Evolutionary conservation across 1,284 basidiomycete species (phyloP), one percentile per base, ranked within the genome.

Genomic region (Cryptococcus wingfieldii): DNA sequence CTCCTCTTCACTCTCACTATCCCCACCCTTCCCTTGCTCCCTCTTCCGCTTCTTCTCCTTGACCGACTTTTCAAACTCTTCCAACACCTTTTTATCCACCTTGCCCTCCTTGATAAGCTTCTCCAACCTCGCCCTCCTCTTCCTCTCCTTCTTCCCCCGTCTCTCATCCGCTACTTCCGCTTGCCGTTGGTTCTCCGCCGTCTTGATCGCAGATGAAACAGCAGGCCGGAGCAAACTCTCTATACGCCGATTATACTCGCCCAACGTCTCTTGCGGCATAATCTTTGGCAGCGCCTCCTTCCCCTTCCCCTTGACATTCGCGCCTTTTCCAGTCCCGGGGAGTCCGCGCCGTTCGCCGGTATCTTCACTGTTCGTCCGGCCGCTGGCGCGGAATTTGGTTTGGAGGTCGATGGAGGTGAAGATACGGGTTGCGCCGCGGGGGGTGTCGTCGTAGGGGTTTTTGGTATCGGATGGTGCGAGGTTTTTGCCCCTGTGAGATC

Each of bases 211-310:
- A 46, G 65, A 54, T 19, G 56, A 63, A 16, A 77, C 74, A 8
- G 67, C 69, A 4, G 67, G 67, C 13, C 76, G 62, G 28, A 77
- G 50, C 3, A 69, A 48, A 2, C 65, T 51, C 57, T 77, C 76
- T 8, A 77, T 56, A 28, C 76, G 67, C 9, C 74, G 67, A 60
- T 77, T 77, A 53, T 70, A 77, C 41, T 74, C 74, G 16, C 68
- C 72, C 37, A 77, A 53, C 2, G 63, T 58, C 60, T 70, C 68
- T 41, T 68, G 55, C 2, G 62, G 63, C 45, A 60, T 43, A 38
- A 69, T 70, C 31, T 43, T 43, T 2, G 62, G 63, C 14, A 65
- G 46, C 23, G 19, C 44, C 28, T 38, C 38, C 27, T 50, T 58
- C 16, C 47, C 53, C 31, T 58, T 58, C 3, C 38, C 50, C 19